phyloP scores from a whole-genome alignment of 2,329 filamentous ascomycete genomes.

The Botryotinia calthae region DNA sequence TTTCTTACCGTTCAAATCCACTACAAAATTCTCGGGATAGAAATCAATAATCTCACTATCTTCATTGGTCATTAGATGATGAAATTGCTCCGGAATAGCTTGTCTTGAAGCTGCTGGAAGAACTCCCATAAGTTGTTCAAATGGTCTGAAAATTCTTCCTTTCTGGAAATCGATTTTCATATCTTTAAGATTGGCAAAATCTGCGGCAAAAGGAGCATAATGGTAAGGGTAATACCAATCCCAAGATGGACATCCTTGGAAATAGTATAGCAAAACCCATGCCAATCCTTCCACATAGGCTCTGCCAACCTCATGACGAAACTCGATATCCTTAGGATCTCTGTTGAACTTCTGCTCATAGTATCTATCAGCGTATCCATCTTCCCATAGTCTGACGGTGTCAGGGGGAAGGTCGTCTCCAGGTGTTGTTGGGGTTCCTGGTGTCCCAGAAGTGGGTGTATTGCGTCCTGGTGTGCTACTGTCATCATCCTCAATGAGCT shows the following conservation, averaged over 20 bases:
- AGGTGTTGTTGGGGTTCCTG: constrained; percentile 42
- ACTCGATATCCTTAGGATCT: constrained; percentile 74
- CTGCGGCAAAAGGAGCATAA: constrained; percentile 94
- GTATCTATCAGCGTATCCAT: constrained; percentile 91
- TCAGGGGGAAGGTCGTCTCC: constrained; percentile 68
- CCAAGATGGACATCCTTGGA: constrained; percentile 97
- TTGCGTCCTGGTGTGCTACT: constrained; percentile 58
- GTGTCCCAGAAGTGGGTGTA: constrained; percentile 52
- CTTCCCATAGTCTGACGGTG: constrained; percentile 88
- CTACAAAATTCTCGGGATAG: constrained; percentile 89
- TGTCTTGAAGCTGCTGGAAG: constrained; percentile 90
- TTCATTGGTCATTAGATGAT: constrained; percentile 82
- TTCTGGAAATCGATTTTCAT: constrained; percentile 80
- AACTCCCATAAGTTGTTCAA: constrained; percentile 98
- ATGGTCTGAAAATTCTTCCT: constrained; percentile 82
- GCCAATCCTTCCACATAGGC: constrained; percentile 93
- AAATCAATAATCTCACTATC: constrained; percentile 96
- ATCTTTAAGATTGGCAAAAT: constrained; percentile 80
- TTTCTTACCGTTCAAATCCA: constrained; percentile 97
- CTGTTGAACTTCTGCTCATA: constrained; percentile 96
- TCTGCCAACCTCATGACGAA: constrained; percentile 82
- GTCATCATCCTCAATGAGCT: constrained; percentile 60
- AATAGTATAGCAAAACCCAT: constrained; percentile 96
- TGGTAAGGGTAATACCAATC: constrained; percentile 99
- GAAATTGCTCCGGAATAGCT: constrained; percentile 83